These are phyloP conservation scores for Phascolomyces articulosus DNA, from an alignment of 371 early-diverging fungal species.

Conservation along the genomic window DNA sequence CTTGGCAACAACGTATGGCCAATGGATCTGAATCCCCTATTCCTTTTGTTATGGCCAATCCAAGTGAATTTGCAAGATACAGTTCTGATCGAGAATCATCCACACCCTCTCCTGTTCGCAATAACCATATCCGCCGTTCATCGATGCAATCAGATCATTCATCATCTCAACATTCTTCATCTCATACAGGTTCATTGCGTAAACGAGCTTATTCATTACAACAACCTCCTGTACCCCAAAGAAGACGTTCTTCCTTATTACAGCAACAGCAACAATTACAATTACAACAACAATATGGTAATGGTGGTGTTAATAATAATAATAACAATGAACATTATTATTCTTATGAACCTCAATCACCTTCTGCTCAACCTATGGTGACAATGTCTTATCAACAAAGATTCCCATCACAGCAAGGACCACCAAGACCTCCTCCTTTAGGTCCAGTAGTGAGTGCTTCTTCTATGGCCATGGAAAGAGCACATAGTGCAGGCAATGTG, in stretches of 20 bases:
- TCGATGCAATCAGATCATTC: slow-evolving; percentile 44
- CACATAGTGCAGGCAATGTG: slow-evolving; percentile 33
- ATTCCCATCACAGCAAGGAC: slow-evolving; percentile 11
- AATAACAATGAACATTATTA: neutral
- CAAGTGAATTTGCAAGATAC: slow-evolving; percentile 39
- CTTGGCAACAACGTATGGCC: slow-evolving; percentile 26
- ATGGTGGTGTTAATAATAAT: too few relatives aligned
- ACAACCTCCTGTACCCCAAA: slow-evolving; percentile 20
- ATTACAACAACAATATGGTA: too few relatives aligned
- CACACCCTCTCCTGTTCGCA: slow-evolving; percentile 43
- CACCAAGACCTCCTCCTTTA: too few relatives aligned
- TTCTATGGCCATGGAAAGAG: slow-evolving; percentile 32
- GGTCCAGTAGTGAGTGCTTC: slow-evolving; percentile 20
- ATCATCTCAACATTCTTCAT: slow-evolving; percentile 24
- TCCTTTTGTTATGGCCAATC: slow-evolving; percentile 20
- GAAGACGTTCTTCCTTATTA: slow-evolving; percentile 27
- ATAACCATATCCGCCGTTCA: slow-evolving; percentile 45
- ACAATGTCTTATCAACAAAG: slow-evolving; percentile 25
- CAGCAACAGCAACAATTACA: slow-evolving; percentile 19
- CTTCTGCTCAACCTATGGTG: slow-evolving; percentile 6
- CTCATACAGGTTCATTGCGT: slow-evolving; percentile 9
- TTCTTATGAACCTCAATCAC: slow-evolving; percentile 2
- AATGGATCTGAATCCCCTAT: slow-evolving; percentile 28
- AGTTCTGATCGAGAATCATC: slow-evolving; percentile 44
- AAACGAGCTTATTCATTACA: slow-evolving; percentile 33